Evolutionary conservation across 2,329 filamentous ascomycete genomes (phyloP).

Genomic region (Colletotrichum sp.): DNA sequence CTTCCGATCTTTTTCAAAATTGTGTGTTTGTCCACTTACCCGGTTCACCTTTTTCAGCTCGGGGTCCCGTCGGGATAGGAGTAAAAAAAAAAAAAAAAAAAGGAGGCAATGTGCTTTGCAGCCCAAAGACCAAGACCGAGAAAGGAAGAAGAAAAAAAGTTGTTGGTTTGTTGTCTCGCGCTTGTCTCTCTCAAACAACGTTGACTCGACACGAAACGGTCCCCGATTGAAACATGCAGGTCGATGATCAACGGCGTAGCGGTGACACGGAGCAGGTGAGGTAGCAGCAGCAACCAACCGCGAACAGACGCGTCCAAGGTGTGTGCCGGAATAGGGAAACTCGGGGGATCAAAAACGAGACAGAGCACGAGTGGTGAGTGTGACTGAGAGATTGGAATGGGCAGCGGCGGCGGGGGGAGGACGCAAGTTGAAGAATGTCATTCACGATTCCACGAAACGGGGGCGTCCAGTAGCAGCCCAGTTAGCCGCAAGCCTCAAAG

Average conservation of each 20-base stretch:
- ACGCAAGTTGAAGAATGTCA: not conserved
- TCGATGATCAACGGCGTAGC: not conserved
- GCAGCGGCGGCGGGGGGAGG: not conserved
- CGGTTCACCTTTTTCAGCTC: not conserved
- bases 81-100: not conserved
- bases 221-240: conserved; percentile 10
- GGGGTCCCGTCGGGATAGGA: not conserved
- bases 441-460: not conserved
- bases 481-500: not conserved
- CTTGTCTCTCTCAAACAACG: not conserved
- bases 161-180: not conserved
- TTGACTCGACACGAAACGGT: conserved; percentile 1
- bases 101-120: not conserved
- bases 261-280: not conserved
- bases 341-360: not conserved
- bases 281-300: not conserved
- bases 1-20: no score
- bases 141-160: not conserved
- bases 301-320: not conserved
- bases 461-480: not conserved
- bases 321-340: not conserved
- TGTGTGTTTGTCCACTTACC: no score
- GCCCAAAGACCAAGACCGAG: not conserved
- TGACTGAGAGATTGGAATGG: not conserved
- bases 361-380: not conserved